Evolutionary conservation across 768 basidiomycete genomes (phyloP), one percentile per base, ranked within the genome.

Genomic region (Termitomyces sp.): DNA sequence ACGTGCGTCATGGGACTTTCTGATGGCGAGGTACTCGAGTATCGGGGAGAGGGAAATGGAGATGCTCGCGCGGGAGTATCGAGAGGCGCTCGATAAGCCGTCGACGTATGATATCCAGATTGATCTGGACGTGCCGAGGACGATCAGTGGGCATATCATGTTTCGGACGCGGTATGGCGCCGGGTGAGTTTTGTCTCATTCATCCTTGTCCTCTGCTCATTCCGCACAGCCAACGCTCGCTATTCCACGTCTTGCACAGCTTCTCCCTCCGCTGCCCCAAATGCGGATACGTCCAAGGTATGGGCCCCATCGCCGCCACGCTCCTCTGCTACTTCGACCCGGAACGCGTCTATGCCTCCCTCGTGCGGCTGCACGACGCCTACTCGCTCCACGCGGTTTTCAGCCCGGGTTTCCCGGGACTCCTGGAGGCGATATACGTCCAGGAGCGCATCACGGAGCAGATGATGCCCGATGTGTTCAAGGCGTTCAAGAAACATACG

Each of bases 251-350:
- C 57, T 79, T 98, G 28, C 97, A 98, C 70, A 84, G 84, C 52
- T 94, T 97, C 69, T 95, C 94, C 1, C 78, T 95, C 20, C 77
- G 79, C n/a, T 98, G 96, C 72, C 70, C 77, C 18, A 76, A 81
- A 12, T 98, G 97, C 61, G 96, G 96, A 16, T 99, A 99, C 69
- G 94, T 95, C 42, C 97, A 99, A 74, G 97, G 97, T 59, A 99
- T 99, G 97, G 95, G 97, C 2, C 92, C 96, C 6, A 91, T 99
- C 57, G 93, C 96, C 0, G 91, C 95, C 1, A 98, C 94, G 1
- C 79, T 99, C 22, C 81, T 98, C 13, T 94, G 90, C 73, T 98
- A 98, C 70, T 88, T 94, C 69, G 87, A 88, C 61, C 93, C 97
- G 8, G 91, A 94, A 73, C 87, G 86, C 53, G 90, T 86, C 5